phyloP scores from a whole-genome alignment of 345 rosid genomes.

The Salix brachista region DNA sequence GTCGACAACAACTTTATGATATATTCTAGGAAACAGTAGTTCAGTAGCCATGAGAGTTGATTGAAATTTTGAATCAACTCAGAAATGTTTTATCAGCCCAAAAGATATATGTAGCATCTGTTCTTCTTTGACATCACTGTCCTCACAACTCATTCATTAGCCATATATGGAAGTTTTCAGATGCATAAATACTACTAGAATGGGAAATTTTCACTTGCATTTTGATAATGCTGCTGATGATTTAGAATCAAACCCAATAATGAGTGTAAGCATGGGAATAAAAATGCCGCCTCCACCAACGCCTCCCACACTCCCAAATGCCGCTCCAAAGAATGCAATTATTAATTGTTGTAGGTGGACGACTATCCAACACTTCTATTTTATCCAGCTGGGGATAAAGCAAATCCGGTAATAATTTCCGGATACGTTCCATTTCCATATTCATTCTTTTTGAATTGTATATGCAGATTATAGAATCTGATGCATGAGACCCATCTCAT shows the following conservation, averaged over 20 bases:
- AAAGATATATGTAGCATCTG: neutral
- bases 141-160: neutral
- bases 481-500: slow-evolving; percentile 3
- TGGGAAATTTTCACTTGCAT: slow-evolving; percentile 21
- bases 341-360: slow-evolving; percentile 56
- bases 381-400: slow-evolving; percentile 55
- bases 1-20: neutral
- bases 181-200: neutral
- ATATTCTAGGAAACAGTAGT: neutral
- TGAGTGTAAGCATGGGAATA: slow-evolving; percentile 48
- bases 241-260: slow-evolving; percentile 48
- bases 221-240: slow-evolving; percentile 48
- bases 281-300: slow-evolving; percentile 53
- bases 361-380: slow-evolving; percentile 67
- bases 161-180: neutral
- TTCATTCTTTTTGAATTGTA: neutral
- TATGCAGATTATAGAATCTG: slow-evolving; percentile 1
- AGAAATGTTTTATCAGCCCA: too few relatives aligned
- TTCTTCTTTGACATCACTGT: neutral
- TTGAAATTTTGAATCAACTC: neutral
- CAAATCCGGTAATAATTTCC: slow-evolving; percentile 34
- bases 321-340: slow-evolving; percentile 49
- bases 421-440: neutral
- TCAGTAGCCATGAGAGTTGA: neutral
- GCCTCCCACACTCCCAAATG: slow-evolving; percentile 53